These are phyloP conservation scores for Kwoniella heveanensis DNA, from an alignment of 768 basidiomycete species.

Conservation along the genomic window DNA sequence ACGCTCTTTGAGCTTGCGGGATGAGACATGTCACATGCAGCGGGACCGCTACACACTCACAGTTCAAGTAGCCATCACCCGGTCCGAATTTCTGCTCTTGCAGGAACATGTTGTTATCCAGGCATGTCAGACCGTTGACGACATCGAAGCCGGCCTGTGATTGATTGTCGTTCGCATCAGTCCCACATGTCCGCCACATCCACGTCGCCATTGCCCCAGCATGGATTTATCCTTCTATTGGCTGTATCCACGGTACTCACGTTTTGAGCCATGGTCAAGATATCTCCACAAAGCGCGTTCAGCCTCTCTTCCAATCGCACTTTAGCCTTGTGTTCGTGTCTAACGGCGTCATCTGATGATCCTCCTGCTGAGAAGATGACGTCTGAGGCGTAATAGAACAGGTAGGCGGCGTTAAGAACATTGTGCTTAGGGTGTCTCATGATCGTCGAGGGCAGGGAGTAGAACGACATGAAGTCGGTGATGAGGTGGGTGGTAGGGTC, in stretches of 20 bases:
- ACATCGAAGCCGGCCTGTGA: conserved; percentile 83
- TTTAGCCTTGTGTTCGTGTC: conserved; percentile 61
- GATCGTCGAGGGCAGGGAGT: conserved; percentile 90
- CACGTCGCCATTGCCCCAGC: neutral
- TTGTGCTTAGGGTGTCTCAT: conserved; percentile 73
- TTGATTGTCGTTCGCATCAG: no score
- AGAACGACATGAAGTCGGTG: conserved; percentile 97
- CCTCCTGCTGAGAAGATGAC: conserved; percentile 62
- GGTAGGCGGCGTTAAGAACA: conserved; percentile 85
- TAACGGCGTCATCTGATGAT: conserved; percentile 59
- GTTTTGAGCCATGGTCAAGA: conserved; percentile 74
- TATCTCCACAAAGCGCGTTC: conserved; percentile 72
- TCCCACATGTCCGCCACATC: no score
- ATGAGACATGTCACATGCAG: conserved; percentile 3
- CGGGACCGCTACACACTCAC: conserved; percentile 62
- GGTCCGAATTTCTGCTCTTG: conserved; percentile 89
- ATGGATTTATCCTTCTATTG: neutral
- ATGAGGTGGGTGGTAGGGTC: conserved; percentile 77
- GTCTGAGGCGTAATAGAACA: conserved; percentile 92
- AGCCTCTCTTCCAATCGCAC: conserved; percentile 70
- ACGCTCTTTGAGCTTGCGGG: no score
- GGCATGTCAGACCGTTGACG: conserved; percentile 88
- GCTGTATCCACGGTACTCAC: conserved; percentile 41
- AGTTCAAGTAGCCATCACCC: conserved; percentile 77
- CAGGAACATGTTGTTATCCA: conserved; percentile 87